phyloP scores from a whole-genome alignment of 2,329 filamentous ascomycete genomes.

The Tolypocladium paradoxum region DNA sequence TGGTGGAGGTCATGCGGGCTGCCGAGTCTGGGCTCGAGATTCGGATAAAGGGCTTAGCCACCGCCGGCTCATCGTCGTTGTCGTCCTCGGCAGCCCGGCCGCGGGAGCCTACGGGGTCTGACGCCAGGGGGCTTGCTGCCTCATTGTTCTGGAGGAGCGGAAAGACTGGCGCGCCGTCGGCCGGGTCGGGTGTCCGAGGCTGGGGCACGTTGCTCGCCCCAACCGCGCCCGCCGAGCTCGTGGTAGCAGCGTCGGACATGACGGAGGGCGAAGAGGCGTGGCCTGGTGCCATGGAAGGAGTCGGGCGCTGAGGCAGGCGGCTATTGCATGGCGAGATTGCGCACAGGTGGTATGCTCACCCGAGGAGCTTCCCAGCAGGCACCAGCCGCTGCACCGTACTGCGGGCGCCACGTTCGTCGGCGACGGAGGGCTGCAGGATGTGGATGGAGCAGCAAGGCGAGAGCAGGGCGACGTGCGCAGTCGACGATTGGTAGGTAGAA shows the following conservation, averaged over 20 bases:
- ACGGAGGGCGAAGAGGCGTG: neutral
- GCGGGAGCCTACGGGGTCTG: conserved; percentile 13
- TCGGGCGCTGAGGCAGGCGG: neutral
- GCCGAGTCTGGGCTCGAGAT: conserved; percentile 40
- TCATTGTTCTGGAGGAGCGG: conserved; percentile 26
- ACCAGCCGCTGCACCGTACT: neutral
- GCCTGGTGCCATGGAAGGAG: neutral
- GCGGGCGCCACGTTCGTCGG: neutral
- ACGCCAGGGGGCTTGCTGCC: conserved; percentile 14
- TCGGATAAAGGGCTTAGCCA: conserved; percentile 47
- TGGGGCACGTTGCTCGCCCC: neutral
- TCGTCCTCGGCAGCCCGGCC: conserved; percentile 30
- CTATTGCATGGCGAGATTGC: neutral
- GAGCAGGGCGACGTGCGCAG: neutral
- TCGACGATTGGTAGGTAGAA: neutral
- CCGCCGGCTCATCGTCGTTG: conserved; percentile 46
- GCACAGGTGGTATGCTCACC: neutral
- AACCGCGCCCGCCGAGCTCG: neutral
- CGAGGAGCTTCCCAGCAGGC: neutral
- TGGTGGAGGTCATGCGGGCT: conserved; percentile 11
- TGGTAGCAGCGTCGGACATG: neutral
- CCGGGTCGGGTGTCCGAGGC: neutral
- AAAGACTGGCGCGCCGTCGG: conserved; percentile 9
- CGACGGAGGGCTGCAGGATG: neutral
- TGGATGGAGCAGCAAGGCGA: neutral